phyloP scores from a whole-genome alignment of 768 basidiomycete genomes.

The Kwoniella newhampshirensis region DNA sequence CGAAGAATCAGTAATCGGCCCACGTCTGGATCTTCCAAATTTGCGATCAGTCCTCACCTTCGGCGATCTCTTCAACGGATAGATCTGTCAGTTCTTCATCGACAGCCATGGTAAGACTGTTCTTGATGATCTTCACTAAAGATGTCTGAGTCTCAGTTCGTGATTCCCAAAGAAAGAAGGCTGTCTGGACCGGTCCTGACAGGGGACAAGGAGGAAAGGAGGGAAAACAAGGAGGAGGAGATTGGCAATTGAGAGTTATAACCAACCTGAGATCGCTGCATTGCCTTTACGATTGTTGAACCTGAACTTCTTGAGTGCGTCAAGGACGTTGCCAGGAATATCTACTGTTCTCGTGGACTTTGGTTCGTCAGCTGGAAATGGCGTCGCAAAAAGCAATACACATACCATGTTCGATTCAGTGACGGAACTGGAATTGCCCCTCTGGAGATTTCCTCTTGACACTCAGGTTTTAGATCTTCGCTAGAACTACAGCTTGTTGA shows the following conservation, averaged over 20 bases:
- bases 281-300: slow-evolving; percentile 62
- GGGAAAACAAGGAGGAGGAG: too few species aligned
- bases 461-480: too few species aligned
- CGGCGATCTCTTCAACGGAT: slow-evolving; percentile 77
- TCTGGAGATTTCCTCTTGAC: too few species aligned
- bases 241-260: not conserved
- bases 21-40: slow-evolving; percentile 1
- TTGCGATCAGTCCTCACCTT: slow-evolving; percentile 59
- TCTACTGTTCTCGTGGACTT: slow-evolving; percentile 65
- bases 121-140: slow-evolving; percentile 82
- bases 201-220: too few species aligned
- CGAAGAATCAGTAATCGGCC: not conserved
- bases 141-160: not conserved
- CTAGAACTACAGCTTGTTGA: too few species aligned
- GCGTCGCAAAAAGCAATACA: not conserved
- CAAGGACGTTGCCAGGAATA: slow-evolving; percentile 75
- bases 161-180: not conserved
- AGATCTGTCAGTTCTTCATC: slow-evolving; percentile 76
- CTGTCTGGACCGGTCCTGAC: too few species aligned
- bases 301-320: slow-evolving; percentile 78
- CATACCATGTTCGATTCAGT: not conserved
- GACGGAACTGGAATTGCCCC: too few species aligned
- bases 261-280: slow-evolving; percentile 62
- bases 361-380: not conserved
- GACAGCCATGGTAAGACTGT: slow-evolving; percentile 74